phyloP scores from a whole-genome alignment of 495 filamentous ascomycete genomes.

The Hypoxylon intermedium region DNA sequence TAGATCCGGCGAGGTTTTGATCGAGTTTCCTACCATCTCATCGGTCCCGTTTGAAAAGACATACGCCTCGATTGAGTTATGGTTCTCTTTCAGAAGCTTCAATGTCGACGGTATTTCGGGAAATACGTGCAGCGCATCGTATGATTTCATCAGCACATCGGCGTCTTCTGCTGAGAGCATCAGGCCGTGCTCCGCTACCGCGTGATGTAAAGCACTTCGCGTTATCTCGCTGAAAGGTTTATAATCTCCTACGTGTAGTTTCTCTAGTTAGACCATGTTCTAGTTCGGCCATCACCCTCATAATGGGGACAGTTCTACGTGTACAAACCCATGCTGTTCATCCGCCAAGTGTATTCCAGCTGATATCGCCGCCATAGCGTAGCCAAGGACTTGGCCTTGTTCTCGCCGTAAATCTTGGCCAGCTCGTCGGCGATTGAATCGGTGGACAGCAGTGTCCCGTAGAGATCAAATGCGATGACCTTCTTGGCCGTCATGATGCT shows the following conservation, averaged over 20 bases:
- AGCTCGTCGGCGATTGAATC: constrained; percentile 67
- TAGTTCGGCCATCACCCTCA: background rate
- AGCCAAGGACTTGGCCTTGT: constrained; percentile 63
- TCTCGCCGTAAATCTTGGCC: constrained; percentile 58
- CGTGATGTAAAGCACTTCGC: constrained; percentile 66
- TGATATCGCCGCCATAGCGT: constrained; percentile 63
- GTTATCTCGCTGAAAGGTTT: constrained; percentile 72
- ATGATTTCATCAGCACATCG: constrained; percentile 65
- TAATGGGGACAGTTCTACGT: background rate
- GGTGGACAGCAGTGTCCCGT: constrained; percentile 76
- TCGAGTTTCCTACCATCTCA: constrained; percentile 67
- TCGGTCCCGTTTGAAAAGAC: constrained; percentile 79
- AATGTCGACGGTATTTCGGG: constrained; percentile 67
- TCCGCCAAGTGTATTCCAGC: constrained; percentile 82
- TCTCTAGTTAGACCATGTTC: constrained; percentile 12
- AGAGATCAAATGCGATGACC: constrained; percentile 76
- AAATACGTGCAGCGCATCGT: constrained; percentile 73
- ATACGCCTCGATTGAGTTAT: constrained; percentile 56
- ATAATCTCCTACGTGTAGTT: constrained; percentile 64
- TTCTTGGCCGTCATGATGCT: constrained; percentile 37
- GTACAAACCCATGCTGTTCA: constrained; percentile 75
- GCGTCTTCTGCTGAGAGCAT: constrained; percentile 52
- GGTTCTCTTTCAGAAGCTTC: constrained; percentile 48
- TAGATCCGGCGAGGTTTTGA: constrained; percentile 63
- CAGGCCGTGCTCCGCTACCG: constrained; percentile 61